phyloP scores from a whole-genome alignment of 1,284 basidiomycete species.

The Apiotrichum akiyoshidainum region DNA sequence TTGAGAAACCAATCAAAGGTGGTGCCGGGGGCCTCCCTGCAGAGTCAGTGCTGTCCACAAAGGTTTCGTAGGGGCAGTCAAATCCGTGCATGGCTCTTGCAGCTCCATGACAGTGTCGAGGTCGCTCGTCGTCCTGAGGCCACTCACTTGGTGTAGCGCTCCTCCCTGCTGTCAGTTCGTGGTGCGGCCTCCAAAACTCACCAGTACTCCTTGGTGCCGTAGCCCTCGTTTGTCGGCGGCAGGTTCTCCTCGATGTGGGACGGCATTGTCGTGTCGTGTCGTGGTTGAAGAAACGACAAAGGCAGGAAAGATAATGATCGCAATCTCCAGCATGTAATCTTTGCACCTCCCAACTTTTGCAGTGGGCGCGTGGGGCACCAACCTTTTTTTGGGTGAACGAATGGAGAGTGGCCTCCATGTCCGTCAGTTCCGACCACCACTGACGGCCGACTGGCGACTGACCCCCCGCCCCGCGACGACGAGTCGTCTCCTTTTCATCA shows the following conservation, averaged over 20 bases:
- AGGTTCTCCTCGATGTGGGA: slow-evolving; percentile 50
- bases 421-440: too few species aligned
- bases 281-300: neutral
- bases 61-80: too few species aligned
- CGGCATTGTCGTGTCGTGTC: slow-evolving; percentile 3
- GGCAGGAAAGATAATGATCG: neutral
- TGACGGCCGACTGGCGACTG: too few species aligned
- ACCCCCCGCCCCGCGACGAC: too few species aligned
- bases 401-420: too few species aligned
- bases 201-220: slow-evolving; percentile 73
- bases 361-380: neutral
- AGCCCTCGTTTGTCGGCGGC: slow-evolving; percentile 68
- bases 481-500: too few species aligned
- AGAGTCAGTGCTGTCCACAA: neutral
- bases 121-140: too few species aligned
- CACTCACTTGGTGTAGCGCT: slow-evolving; percentile 64
- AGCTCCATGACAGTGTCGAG: too few species aligned
- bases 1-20: slow-evolving; percentile 67
- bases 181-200: slow-evolving; percentile 48
- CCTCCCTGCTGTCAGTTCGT: slow-evolving; percentile 55
- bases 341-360: slow-evolving; percentile 7
- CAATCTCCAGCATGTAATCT: neutral
- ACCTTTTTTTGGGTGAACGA: neutral
- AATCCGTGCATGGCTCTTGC: too few species aligned
- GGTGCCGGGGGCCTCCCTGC: slow-evolving; percentile 57